Evolutionary conservation across 106 monocot species (phyloP).

Genomic region (Amphibolis antarctica): DNA sequence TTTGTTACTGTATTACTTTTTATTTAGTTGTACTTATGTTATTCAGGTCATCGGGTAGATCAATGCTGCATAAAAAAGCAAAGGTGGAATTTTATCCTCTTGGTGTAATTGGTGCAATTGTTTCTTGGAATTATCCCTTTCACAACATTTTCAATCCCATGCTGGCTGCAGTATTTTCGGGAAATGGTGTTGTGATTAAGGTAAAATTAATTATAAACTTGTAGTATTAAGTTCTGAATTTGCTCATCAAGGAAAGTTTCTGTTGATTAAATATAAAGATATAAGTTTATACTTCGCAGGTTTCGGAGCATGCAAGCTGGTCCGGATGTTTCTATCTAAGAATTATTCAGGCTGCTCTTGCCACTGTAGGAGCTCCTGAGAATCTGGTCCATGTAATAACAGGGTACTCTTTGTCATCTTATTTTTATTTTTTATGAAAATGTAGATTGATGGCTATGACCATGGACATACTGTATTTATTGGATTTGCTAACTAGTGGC

Average conservation of each 20-base stretch:
- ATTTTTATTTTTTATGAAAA: no score
- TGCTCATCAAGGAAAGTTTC: background rate
- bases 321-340: slow-evolving; percentile 91
- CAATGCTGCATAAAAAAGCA: slow-evolving; percentile 94
- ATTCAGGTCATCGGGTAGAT: slow-evolving; percentile 65
- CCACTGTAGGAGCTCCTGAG: slow-evolving; percentile 90
- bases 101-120: slow-evolving; percentile 97
- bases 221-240: background rate
- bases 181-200: slow-evolving; percentile 93
- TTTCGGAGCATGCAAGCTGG: slow-evolving; percentile 99
- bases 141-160: slow-evolving; percentile 97
- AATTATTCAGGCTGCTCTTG: slow-evolving; percentile 94
- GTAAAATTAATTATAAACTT: slow-evolving; percentile 22
- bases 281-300: slow-evolving; percentile 29
- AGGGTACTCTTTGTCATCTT: slow-evolving; percentile 64
- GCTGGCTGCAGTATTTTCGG: slow-evolving; percentile 95
- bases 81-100: slow-evolving; percentile 95
- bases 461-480: background rate
- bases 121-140: slow-evolving; percentile 99
- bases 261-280: background rate
- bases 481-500: background rate
- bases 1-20: background rate
- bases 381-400: slow-evolving; percentile 98
- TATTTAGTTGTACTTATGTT: background rate
- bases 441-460: no score